Evolutionary conservation across 2,329 filamentous ascomycete genomes (phyloP).

Genomic region (Byssochlamys sp.): DNA sequence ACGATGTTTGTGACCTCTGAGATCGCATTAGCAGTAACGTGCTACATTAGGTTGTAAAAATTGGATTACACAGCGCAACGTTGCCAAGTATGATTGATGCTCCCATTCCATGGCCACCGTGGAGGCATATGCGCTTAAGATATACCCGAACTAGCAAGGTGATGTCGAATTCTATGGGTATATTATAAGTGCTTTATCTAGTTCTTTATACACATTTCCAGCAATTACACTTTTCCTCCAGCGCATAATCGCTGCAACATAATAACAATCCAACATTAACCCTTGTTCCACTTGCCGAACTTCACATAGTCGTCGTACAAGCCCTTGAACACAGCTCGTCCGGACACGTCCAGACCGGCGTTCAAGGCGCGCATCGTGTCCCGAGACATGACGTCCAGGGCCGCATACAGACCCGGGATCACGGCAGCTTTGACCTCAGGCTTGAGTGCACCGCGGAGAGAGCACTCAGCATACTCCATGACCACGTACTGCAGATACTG

Average conservation of each 20-base stretch:
- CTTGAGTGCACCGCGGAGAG: conserved; percentile 41
- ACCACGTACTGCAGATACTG: conserved; percentile 50
- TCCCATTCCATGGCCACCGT: no score
- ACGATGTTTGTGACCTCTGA: no score
- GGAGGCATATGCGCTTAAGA: no score
- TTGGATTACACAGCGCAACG: no score
- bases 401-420: conserved; percentile 43
- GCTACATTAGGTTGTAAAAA: no score
- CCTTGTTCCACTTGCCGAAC: conserved; percentile 41
- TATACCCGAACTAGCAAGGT: not conserved
- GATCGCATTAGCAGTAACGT: no score
- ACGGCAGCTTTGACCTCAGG: conserved; percentile 45
- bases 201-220: not conserved
- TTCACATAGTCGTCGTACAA: conserved; percentile 45
- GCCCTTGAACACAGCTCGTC: conserved; percentile 44
- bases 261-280: conserved; percentile 13
- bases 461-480: conserved; percentile 46
- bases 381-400: conserved; percentile 44
- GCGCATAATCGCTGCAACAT: not conserved
- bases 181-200: not conserved
- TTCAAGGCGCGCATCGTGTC: conserved; percentile 44
- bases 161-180: not conserved
- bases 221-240: not conserved
- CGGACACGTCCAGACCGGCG: conserved; percentile 42
- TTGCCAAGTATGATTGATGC: no score